phyloP scores from a whole-genome alignment of 2,329 filamentous ascomycete species.

The Botryosphaeria agaves region DNA sequence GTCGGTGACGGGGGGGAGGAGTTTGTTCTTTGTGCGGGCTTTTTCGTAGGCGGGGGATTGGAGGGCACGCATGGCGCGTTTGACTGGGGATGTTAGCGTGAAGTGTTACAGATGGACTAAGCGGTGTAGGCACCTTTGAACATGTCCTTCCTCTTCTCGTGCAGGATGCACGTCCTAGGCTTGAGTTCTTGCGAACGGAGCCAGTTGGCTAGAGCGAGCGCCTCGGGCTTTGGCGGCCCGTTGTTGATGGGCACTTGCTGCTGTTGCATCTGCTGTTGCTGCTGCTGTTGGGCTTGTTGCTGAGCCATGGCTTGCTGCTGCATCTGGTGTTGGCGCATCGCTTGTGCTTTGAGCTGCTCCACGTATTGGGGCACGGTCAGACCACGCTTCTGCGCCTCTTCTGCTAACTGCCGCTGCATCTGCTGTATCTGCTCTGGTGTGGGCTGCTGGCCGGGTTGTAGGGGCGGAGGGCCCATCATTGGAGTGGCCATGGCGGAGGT shows the following conservation, averaged over 20 bases:
- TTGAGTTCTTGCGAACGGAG: slow-evolving; percentile 73
- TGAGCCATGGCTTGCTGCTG: slow-evolving; percentile 25
- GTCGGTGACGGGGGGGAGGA: slow-evolving; percentile 76
- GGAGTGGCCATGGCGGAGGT: neutral
- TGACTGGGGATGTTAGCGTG: slow-evolving; percentile 44
- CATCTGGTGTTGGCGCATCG: slow-evolving; percentile 37
- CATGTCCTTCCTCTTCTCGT: slow-evolving; percentile 96
- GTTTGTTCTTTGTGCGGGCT: slow-evolving; percentile 72
- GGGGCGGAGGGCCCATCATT: slow-evolving; percentile 5
- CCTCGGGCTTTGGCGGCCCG: slow-evolving; percentile 74
- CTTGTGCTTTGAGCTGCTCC: slow-evolving; percentile 33
- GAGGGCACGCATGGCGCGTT: slow-evolving; percentile 82
- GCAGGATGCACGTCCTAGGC: slow-evolving; percentile 75
- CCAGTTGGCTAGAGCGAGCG: slow-evolving; percentile 78
- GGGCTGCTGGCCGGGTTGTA: slow-evolving; percentile 36
- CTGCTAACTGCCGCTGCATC: slow-evolving; percentile 69
- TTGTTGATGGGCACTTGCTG: slow-evolving; percentile 52
- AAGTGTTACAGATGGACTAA: neutral
- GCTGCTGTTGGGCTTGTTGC: slow-evolving; percentile 8
- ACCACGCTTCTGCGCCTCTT: slow-evolving; percentile 69
- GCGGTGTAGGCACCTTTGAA: slow-evolving; percentile 51
- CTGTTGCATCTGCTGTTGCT: slow-evolving; percentile 6
- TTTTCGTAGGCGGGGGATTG: slow-evolving; percentile 82
- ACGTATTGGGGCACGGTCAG: slow-evolving; percentile 77
- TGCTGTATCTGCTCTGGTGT: slow-evolving; percentile 69